These are phyloP conservation scores for Coniochaeta prunicola DNA, from an alignment of 2,329 filamentous ascomycete genomes.

Conservation along the genomic window DNA sequence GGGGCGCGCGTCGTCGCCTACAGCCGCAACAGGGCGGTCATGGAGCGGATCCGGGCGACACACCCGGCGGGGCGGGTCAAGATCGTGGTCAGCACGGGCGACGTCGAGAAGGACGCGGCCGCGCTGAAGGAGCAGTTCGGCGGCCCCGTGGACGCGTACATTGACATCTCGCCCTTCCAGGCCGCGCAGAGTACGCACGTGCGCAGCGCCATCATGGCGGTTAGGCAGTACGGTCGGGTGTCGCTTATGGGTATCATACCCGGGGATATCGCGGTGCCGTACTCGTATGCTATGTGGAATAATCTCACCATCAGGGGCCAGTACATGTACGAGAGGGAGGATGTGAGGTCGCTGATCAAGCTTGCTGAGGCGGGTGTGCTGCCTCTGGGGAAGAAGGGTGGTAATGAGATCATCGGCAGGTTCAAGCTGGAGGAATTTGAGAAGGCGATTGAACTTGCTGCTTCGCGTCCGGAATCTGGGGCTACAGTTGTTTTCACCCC, in stretches of 20 bases:
- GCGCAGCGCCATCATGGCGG: slow-evolving; percentile 22
- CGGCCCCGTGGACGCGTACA: slow-evolving; percentile 30
- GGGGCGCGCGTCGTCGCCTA: slow-evolving; percentile 42
- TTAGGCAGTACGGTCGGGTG: slow-evolving; percentile 26
- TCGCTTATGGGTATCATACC: slow-evolving; percentile 23
- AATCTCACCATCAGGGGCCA: slow-evolving; percentile 30
- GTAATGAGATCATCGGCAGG: slow-evolving; percentile 15
- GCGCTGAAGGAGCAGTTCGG: slow-evolving; percentile 16
- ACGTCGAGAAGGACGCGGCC: slow-evolving; percentile 26
- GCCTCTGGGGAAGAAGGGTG: slow-evolving; percentile 19
- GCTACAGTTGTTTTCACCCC: neutral
- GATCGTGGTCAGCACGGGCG: slow-evolving; percentile 32
- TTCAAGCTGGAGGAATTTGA: slow-evolving; percentile 37
- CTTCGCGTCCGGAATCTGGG: neutral
- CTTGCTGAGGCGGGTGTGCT: slow-evolving; percentile 31
- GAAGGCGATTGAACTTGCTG: neutral
- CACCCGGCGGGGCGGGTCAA: slow-evolving; percentile 21
- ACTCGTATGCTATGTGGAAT: slow-evolving; percentile 19
- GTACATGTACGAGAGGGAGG: slow-evolving; percentile 36
- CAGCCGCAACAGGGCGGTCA: slow-evolving; percentile 30
- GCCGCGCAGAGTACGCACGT: slow-evolving; percentile 32
- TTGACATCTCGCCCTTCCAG: slow-evolving; percentile 36
- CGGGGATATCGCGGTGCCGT: slow-evolving; percentile 20
- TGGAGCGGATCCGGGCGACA: slow-evolving; percentile 25
- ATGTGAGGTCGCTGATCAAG: slow-evolving; percentile 30